Evolutionary conservation across 1,284 basidiomycete genomes (phyloP), one percentile per base, ranked within the genome.

Genomic region (Boletus hoseneyae): DNA sequence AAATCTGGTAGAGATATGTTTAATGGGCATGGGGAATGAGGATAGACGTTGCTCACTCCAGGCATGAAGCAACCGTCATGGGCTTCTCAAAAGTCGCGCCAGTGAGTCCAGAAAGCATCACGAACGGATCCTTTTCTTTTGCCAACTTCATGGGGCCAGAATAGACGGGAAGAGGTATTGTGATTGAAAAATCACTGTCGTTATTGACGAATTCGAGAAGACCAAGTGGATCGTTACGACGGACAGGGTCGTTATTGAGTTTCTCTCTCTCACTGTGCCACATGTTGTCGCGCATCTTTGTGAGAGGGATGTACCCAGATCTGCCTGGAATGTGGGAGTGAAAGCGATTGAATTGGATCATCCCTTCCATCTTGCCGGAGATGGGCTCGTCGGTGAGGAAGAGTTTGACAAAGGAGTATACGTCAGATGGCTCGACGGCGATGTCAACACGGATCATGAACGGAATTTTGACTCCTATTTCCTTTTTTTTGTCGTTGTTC

Each of bases 341-440:
- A 30, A 57, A 57, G 11, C 11, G 45, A 34, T 60, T 65, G 30
- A 67, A 21, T 23, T 65, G 64, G 11, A 66, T 15, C 63, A 66
- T 63, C 6, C 63, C 63, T n/a, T 52, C 43, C 4, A 54, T 39
- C 27, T 51, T 53, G 19, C 51, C 55, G 0, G 16, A 0, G 4
- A 44, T 15, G 27, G 53, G 45, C 4, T 48, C 38, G 33, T 57
- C 32, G 2, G 53, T 48, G 18, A 56, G 37, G 25, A 55, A 42
- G 23, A 66, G 54, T 13, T 52, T 53, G 44, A 56, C 33, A 7
- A 63, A 57, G 0, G 32, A 19, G 3, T 32, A 11, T 3, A 57
- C 41, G 7, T 64, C 51, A 6, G 54, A 42, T 11, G 63, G 62
- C 41, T 65, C 63, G 16, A 66, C 30, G 29, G 47, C 62, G 25